Base-by-base conservation (phyloP, 2,329 filamentous ascomycete species). In the Fusarium dlaminii region DNA sequence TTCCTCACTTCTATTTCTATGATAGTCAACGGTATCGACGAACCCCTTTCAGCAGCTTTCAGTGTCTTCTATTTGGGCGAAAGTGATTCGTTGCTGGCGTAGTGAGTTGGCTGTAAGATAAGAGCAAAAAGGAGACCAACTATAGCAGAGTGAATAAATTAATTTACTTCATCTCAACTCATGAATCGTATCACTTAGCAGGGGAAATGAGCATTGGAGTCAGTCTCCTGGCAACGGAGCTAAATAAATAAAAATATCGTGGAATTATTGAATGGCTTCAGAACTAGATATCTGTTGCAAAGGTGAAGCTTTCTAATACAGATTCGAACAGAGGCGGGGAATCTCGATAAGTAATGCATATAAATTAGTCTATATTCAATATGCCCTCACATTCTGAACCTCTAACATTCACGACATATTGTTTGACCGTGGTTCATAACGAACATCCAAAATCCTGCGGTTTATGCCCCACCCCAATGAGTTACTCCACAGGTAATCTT, bases 11-110 rank as follows among this genome's bases (percentile, higher is more conserved):
- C 55, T 69, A 61, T 67, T 68, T 60, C 39, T 68, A 73, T 54
- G 63, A 71, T 78, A 77, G 67, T 75, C 63, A 68, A 74, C 73
- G 60, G 54, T 65, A 55, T 74, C 55, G 56, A 56, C 66, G 30
- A 71, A 70, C 65, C 54, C 52, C 52, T 67, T 77, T 56, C 52
- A 46, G 29, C 62, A 37, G 40, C 42, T 66, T 58, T 60, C 30
- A 48, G 56, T 71, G 68, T 58, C 48, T 66, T 73, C 27, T 42
- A 37, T 54, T 17, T 46, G 20, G 36, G 20, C 27, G 42, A 52
- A n/a, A 58, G 39, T 65, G 65, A 58, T 48, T 45, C 27, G 29
- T 54, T 36, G 42, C 36, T 52, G 48, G 52, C 36, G 30, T 20
- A 34, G 32, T 22, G 66, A 61, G 40, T 43, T n/a, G 61, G 48